Conservation (phyloP, 2,329 filamentous ascomycete species). For the Aspergillus sp. region DNA sequence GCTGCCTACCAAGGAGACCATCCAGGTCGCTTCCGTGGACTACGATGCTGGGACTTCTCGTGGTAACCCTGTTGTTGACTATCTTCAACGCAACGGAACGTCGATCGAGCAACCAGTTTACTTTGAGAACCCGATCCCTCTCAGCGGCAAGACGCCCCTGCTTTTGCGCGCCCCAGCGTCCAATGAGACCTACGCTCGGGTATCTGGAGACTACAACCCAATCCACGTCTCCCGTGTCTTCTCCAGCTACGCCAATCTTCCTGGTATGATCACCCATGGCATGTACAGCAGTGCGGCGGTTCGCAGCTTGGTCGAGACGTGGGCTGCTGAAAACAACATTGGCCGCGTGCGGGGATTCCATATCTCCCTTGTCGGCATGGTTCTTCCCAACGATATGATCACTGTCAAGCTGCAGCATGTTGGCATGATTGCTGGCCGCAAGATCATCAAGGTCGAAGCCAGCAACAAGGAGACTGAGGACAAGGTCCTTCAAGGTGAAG, state of each 20-base stretch:
- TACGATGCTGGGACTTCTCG: slow-evolving; percentile 87
- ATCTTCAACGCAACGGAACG: slow-evolving; percentile 81
- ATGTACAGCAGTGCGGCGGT: slow-evolving; percentile 99
- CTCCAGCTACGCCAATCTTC: slow-evolving; percentile 87
- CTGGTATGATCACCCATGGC: slow-evolving; percentile 95
- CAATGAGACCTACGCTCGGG: slow-evolving; percentile 95
- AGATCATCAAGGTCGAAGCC: slow-evolving; percentile 98
- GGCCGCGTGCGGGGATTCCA: slow-evolving; percentile 96
- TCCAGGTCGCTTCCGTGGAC: slow-evolving; percentile 93
- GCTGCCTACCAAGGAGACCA: slow-evolving; percentile 90
- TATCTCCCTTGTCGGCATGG: slow-evolving; percentile 95
- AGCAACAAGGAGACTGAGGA: slow-evolving; percentile 93
- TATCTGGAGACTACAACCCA: slow-evolving; percentile 97
- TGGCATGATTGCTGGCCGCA: slow-evolving; percentile 94
- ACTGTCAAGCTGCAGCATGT: slow-evolving; percentile 92
- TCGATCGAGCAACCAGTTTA: slow-evolving; percentile 92
- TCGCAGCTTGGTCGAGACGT: slow-evolving; percentile 91
- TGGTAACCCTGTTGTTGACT: slow-evolving; percentile 94
- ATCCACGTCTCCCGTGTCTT: slow-evolving; percentile 98
- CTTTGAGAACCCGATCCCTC: slow-evolving; percentile 94
- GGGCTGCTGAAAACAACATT: slow-evolving; percentile 98
- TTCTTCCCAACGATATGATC: slow-evolving; percentile 89
- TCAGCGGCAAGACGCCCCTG: slow-evolving; percentile 84
- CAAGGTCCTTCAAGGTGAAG: slow-evolving; percentile 89
- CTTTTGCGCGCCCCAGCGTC: slow-evolving; percentile 84